These are phyloP conservation scores for Mycena sanguinolenta DNA, from an alignment of 768 basidiomycete genomes.

Conservation along the genomic window DNA sequence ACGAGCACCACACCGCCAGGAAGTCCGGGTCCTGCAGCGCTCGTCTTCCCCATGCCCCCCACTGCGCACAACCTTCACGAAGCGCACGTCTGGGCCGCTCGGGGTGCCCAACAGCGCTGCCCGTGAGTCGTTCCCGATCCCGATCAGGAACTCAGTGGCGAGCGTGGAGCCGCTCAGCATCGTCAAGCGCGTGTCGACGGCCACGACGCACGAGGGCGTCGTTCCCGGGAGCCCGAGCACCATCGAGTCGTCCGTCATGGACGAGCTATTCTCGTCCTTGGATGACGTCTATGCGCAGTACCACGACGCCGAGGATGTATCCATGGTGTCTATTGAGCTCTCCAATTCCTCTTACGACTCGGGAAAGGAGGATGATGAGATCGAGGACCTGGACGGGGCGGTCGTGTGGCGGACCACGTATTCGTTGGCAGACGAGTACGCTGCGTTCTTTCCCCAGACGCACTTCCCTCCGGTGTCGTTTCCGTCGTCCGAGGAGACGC, in stretches of 20 bases:
- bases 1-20: slow-evolving; percentile 16
- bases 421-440: slow-evolving; percentile 18
- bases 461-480: neutral
- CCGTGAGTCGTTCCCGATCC: slow-evolving; percentile 17
- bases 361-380: neutral
- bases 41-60: slow-evolving; percentile 24
- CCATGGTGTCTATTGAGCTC: slow-evolving; percentile 19
- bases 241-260: slow-evolving; percentile 13
- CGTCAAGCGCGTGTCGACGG: slow-evolving; percentile 31
- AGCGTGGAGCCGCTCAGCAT: slow-evolving; percentile 23
- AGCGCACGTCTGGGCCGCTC: neutral
- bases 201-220: neutral
- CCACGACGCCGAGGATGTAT: neutral
- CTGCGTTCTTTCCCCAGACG: neutral
- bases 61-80: slow-evolving; percentile 28
- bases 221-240: slow-evolving; percentile 4
- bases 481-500: neutral
- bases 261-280: slow-evolving; percentile 27
- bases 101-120: slow-evolving; percentile 5
- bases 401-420: slow-evolving; percentile 7
- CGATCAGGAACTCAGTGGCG: neutral
- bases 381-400: slow-evolving; percentile 8
- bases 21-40: slow-evolving; percentile 1
- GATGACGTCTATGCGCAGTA: slow-evolving; percentile 31
- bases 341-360: neutral